A percentile compares a stretch with the other conserved stretches of the same genome.
These are phyloP conservation scores for Aspergillaceae sp. DNA, from an alignment of 2,329 filamentous ascomycete genomes.

Conservation along the genomic window DNA sequence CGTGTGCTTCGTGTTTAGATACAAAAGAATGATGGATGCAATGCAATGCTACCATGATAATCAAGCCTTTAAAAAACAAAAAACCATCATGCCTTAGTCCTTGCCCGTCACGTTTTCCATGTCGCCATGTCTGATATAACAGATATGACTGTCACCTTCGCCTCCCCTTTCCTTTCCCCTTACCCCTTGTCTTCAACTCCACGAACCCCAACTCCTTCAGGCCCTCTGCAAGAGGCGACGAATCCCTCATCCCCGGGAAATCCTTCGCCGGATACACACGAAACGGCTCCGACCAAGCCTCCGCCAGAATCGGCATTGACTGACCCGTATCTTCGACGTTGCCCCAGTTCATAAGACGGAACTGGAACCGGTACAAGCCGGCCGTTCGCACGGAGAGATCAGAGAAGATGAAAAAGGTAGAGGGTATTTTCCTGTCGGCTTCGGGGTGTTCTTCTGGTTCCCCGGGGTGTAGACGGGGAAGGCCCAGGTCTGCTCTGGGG, in stretches of 20 bases:
- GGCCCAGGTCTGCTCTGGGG: neutral
- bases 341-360: conserved; percentile 38
- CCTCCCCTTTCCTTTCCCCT: conserved; percentile 27
- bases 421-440: conserved; percentile 17
- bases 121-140: no score
- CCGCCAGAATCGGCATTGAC: conserved; percentile 30
- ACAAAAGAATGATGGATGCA: neutral
- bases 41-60: neutral
- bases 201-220: conserved; percentile 34
- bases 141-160: conserved; percentile 9
- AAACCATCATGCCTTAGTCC: neutral
- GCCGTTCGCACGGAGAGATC: conserved; percentile 40
- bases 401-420: conserved; percentile 41
- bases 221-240: conserved; percentile 29
- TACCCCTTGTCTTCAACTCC: conserved; percentile 34
- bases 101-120: no score
- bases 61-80: no score
- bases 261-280: conserved; percentile 37
- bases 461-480: neutral
- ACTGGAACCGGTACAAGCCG: conserved; percentile 38
- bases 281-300: conserved; percentile 35
- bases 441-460: conserved; percentile 5
- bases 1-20: no score
- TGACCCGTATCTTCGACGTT: conserved; percentile 25
- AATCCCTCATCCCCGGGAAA: conserved; percentile 37